Conservation (phyloP, 2,329 filamentous ascomycete species). For the Trichoderma semiorbis region DNA sequence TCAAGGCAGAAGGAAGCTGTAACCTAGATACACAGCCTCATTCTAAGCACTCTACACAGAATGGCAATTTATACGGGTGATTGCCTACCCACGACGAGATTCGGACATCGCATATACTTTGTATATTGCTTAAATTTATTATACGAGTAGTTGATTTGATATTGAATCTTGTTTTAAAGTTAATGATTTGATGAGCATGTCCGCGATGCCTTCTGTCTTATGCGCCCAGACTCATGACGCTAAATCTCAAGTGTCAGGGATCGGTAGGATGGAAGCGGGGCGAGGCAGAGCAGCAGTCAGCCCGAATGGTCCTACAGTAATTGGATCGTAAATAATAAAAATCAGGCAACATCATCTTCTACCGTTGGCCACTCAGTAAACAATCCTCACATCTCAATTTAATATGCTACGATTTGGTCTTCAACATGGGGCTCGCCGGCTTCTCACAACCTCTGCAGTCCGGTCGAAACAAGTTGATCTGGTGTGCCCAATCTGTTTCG, state of each 20-base stretch:
- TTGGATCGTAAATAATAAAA: not conserved
- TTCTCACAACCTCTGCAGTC: not conserved
- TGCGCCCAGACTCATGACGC: not conserved
- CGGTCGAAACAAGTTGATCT: slow-evolving; percentile 2
- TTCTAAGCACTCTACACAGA: not conserved
- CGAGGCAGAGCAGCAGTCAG: slow-evolving; percentile 9
- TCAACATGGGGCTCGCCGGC: not conserved
- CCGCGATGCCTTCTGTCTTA: not conserved
- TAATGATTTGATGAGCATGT: not conserved
- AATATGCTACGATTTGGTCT: not conserved
- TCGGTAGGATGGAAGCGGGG: not conserved
- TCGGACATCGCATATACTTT: fast-evolving
- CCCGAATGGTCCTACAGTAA: not conserved
- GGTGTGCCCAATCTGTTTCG: slow-evolving; percentile 14
- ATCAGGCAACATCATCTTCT: not conserved
- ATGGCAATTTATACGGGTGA: too few relatives aligned
- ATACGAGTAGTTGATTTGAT: not conserved
- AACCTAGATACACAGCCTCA: not conserved
- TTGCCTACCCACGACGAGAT: not conserved
- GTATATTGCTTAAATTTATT: not conserved
- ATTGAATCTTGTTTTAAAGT: not conserved
- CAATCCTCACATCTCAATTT: not conserved
- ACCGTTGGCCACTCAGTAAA: not conserved
- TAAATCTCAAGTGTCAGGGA: slow-evolving; percentile 1
- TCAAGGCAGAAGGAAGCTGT: not conserved